A percentile compares a stretch with the other conserved stretches of the same genome.
Conservation (phyloP, 2,329 filamentous ascomycete genomes). For the Juglanconis oblonga region DNA sequence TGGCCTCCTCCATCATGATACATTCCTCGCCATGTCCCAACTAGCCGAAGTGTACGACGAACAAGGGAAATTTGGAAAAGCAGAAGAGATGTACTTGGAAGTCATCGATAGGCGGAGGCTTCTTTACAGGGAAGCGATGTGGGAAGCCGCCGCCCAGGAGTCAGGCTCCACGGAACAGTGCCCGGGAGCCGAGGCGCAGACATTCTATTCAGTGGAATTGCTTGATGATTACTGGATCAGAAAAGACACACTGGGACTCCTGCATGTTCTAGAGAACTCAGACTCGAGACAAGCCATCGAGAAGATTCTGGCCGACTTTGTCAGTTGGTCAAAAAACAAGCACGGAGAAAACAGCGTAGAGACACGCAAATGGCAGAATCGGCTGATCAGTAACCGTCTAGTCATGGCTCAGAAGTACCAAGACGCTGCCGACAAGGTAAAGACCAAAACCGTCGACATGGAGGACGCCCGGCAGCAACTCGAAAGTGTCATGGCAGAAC, state of each 20-base stretch:
- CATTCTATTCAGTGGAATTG: background rate
- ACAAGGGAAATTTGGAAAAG: background rate
- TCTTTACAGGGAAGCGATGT: background rate
- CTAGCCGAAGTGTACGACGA: background rate
- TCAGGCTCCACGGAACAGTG: background rate
- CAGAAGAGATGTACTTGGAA: background rate
- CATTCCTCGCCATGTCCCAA: background rate
- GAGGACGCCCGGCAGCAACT: background rate
- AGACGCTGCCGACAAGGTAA: background rate
- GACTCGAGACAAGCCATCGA: background rate
- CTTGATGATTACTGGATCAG: background rate
- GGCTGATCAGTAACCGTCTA: background rate
- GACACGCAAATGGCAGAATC: background rate
- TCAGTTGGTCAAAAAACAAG: background rate
- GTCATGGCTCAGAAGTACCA: background rate
- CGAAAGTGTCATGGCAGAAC: background rate
- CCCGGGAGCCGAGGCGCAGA: background rate
- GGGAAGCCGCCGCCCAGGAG: background rate
- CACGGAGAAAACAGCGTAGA: background rate
- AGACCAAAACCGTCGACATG: background rate
- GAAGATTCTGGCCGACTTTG: background rate
- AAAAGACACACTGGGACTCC: background rate
- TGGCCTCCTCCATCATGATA: background rate
- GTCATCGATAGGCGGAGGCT: conserved; percentile 4
- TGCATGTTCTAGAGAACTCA: background rate